Evolutionary conservation across 805 yeast genomes (phyloP), one percentile per base, ranked within the genome.

Genomic region (Candida coleopterorum): DNA sequence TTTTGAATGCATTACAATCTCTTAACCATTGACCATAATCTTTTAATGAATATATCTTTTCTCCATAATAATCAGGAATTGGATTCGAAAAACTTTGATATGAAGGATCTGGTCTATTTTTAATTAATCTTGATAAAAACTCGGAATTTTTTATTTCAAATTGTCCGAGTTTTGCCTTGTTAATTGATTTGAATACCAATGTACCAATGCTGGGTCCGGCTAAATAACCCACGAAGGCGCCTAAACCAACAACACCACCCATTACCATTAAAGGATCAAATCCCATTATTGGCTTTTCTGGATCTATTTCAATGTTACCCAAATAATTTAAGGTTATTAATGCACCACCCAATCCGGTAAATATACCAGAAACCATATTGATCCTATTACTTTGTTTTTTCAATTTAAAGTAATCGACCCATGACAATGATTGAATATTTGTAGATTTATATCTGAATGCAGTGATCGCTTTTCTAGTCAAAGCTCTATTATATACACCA

Each of bases 21-120:
- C 97, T 78, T 52, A 93, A 71, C 98, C 98, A 93, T 59, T 85
- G 93, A 64, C 88, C 84, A 64, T 93, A 93, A 46, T 79, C 89
- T 48, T 77, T 76, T 53, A 90, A 62, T 36, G 94, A 82, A 36
- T 87, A 86, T 43, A 93, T 89, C 61, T 85, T 85, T 64, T 93
- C 98, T 27, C 98, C 98, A 56, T 93, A 93, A 64, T 88, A 93
- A 61, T 93, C 98, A n/a, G 97, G 96, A 32, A 93, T 95, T 10
- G 97, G 97, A 62, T 90, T 93, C 38, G 85, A 74, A 62, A 88
- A 82, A 52, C 88, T 78, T 64, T 89, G 96, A 39, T 84, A 78
- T 14, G 89, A 75, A 15, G 98, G 96, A 64, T 93, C 95, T 21
- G 89, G 97, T 52, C 98, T 74, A 61, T 87, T 83, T 40, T 70